Base-by-base conservation (phyloP, 2,329 filamentous ascomycete genomes). In the Cladosporium sp. region DNA sequence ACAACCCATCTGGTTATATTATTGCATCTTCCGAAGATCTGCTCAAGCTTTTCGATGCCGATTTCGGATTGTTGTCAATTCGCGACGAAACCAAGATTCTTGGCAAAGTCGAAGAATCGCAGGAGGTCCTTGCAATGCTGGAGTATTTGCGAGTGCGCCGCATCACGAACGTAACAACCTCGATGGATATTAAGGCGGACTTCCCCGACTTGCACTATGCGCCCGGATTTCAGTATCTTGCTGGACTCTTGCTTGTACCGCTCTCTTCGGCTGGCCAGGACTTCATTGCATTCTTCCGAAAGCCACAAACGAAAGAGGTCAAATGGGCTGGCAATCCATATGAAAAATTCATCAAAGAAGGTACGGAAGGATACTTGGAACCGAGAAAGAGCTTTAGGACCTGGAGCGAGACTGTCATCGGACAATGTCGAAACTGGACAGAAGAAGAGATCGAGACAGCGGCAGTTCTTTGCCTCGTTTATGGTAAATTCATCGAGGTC, bases 261-360 rank as follows among this genome's bases (percentile, higher is more conserved):
- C 79, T 97, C 1, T 93, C 91, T 18, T 82, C 86, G 0, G 86
- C 87, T 1, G 93, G 93, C 0, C 83, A 82, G 32, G 93, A 97
- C 71, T 97, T 97, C 71, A 96, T 97, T 51, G 91, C 93, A 0
- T 96, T 97, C 74, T 96, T 96, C 79, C 86, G 93, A n/a, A 89
- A 85, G 70, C 88, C 89, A 0, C 91, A 93, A 71, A 75, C 87
- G 30, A 90, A 85, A 73, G 89, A 92, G 77, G 91, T 91, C 23
- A 93, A 89, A 76, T 96, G 89, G 92, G 92, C 91, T 2, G 93
- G 89, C 2, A 97, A 93, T 72, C 92, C 92, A 0, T 93, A 95
- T 72, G 90, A 95, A 66, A 95, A 94, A 74, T 84, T 85, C 21
- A 77, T 92, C 66, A 88, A 88, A 70, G 85, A 90, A 73, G 90